Evolutionary conservation across 805 yeast genomes (phyloP), one percentile per base, ranked within the genome.

Genomic region (Blastobotrys terrestris): DNA sequence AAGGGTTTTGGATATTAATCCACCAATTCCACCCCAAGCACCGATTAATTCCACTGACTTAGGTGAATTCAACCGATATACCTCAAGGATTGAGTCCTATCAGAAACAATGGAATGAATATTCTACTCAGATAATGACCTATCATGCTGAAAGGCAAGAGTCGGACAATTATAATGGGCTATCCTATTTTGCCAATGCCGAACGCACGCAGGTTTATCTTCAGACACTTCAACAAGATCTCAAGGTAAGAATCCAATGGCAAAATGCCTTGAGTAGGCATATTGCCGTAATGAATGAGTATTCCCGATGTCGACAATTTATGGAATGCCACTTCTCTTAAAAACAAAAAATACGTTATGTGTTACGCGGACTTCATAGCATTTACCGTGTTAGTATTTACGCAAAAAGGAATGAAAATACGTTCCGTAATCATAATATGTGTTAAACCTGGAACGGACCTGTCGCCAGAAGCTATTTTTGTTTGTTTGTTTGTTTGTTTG

Each of bases 61-160:
- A n/a, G 47, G 39, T 1, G 61, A 55, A 48, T 47, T 61, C 20
- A 46, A 20, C 3, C 53, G 46, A 13, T 63, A 54, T 48, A 54
- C 60, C 49, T 44, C 49, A 18, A 49, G 43, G 5, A 52, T 64
- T 7, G 52, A 54, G 15, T 41, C 11, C 6, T 64, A 64, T 46
- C 58, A 55, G 39, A 39, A 40, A 18, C 31, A 22, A 8, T 64
- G 67, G 67, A 59, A 54, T 39, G 58, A 59, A 18, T 64, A 64
- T 44, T 42, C 52, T 22, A 15, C 43, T 15, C 55, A 55, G 31
- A 60, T 63, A 51, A 55, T 57, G 7, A 16, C 43, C 8, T 64
- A 64, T 43, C 54, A 59, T 26, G 15, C 19, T n/a, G 63, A 61
- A 46, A 60, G 68, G 22, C 57, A 47, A 19, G 44, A 42, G 20